phyloP scores from a whole-genome alignment of 495 filamentous ascomycete species.

The Venustampulla echinocandica region DNA sequence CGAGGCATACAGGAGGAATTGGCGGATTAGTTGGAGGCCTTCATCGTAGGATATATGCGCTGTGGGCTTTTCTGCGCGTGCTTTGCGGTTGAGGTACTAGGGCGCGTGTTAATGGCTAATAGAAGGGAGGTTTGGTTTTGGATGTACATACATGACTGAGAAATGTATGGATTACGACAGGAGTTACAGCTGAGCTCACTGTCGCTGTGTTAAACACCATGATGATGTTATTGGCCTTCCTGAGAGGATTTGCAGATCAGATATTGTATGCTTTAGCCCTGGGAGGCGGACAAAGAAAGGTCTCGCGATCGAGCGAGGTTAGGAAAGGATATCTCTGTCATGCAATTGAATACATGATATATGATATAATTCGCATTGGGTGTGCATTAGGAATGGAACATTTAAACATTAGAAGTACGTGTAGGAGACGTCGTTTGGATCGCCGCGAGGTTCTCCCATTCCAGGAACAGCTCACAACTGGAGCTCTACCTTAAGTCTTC shows the following conservation, averaged over 20 bases:
- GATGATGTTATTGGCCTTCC: neutral
- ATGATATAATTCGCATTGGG: no score
- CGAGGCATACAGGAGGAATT: slow-evolving; percentile 73
- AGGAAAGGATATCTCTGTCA: no score
- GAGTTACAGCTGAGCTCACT: slow-evolving; percentile 64
- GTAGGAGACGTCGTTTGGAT: no score
- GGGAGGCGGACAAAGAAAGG: neutral
- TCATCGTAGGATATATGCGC: slow-evolving; percentile 88
- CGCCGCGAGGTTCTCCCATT: no score
- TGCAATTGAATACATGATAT: no score
- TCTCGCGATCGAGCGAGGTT: no score
- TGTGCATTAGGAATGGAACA: no score
- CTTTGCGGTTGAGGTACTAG: slow-evolving; percentile 75
- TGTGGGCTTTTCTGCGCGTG: slow-evolving; percentile 65
- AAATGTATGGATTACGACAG: slow-evolving; percentile 68
- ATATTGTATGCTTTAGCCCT: neutral
- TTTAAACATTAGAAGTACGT: no score
- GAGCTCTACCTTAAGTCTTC: no score
- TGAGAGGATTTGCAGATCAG: neutral
- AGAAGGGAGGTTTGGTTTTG: neutral
- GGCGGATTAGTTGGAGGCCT: slow-evolving; percentile 78
- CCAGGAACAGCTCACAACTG: no score
- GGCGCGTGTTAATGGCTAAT: slow-evolving; percentile 10
- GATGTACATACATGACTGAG: slow-evolving; percentile 58
- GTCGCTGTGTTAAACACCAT: slow-evolving; percentile 59